Conservation (phyloP, 805 yeast species). For the Scheffersomyces lignosus region DNA sequence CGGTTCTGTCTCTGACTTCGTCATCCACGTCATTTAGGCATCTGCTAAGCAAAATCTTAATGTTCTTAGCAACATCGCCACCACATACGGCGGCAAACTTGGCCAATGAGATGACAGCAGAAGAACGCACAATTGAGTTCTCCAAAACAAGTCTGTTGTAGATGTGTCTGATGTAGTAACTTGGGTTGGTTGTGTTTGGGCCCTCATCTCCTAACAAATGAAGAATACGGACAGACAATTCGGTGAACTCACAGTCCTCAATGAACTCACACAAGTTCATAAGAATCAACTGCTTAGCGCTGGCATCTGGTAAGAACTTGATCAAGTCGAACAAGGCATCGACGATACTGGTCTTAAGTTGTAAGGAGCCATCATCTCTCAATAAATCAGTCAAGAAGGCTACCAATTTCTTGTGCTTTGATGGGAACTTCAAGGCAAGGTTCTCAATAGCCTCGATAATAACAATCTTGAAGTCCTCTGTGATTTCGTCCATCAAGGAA, state of each 20-base stretch:
- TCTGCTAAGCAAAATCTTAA: constrained; percentile 73
- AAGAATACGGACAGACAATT: constrained; percentile 87
- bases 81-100: constrained; percentile 85
- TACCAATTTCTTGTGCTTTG: constrained; percentile 81
- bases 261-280: constrained; percentile 93
- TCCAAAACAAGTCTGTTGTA: constrained; percentile 96
- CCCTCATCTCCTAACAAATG: constrained; percentile 94
- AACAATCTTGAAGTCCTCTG: constrained; percentile 93
- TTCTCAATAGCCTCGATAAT: constrained; percentile 94
- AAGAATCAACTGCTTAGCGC: constrained; percentile 77
- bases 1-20: constrained; percentile 97
- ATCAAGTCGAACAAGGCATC: constrained; percentile 93
- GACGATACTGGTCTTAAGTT: constrained; percentile 81
- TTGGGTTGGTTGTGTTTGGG: constrained; percentile 81
- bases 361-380: constrained; percentile 88
- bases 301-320: constrained; percentile 69
- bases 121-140: constrained; percentile 91
- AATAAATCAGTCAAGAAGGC: constrained; percentile 78
- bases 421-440: constrained; percentile 89
- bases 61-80: constrained; percentile 61
- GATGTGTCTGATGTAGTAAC: constrained; percentile 90
- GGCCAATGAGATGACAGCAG: constrained; percentile 90
- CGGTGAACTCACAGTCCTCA: constrained; percentile 97
- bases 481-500: constrained; percentile 85
- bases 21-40: constrained; percentile 89